Percentiles rank a stretch among this genome's conserved stretches.
phyloP scores from a whole-genome alignment of 1,284 basidiomycete species.

The Gomphus bonarii region DNA sequence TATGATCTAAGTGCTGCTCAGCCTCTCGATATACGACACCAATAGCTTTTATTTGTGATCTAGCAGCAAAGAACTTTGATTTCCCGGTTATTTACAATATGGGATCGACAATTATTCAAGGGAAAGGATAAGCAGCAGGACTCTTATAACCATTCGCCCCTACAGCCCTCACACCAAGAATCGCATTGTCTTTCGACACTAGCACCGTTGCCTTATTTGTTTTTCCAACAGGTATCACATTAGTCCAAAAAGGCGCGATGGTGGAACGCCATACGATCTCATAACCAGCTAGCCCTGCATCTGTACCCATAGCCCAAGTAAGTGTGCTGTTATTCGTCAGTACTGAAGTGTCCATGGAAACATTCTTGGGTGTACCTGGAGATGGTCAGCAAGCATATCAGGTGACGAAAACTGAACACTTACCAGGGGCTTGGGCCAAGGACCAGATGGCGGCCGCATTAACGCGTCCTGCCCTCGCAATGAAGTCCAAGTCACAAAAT shows the following conservation, averaged over 20 bases:
- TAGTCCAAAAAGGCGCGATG: slow-evolving; percentile 36
- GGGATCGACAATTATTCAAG: not conserved
- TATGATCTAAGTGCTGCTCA: too few relatives aligned
- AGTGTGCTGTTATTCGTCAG: slow-evolving; percentile 45
- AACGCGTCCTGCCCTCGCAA: slow-evolving; percentile 37
- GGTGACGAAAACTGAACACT: not conserved
- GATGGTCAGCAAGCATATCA: not conserved
- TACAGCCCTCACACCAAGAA: slow-evolving; percentile 41
- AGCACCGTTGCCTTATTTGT: slow-evolving; percentile 30
- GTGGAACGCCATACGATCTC: slow-evolving; percentile 43
- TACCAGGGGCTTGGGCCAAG: slow-evolving; percentile 35
- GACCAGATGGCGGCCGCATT: slow-evolving; percentile 44
- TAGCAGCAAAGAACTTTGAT: not conserved
- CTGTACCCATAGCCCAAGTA: slow-evolving; percentile 30
- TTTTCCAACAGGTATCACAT: slow-evolving; percentile 37
- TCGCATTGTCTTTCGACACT: slow-evolving; percentile 41
- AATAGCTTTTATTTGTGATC: too few relatives aligned
- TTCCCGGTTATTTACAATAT: not conserved
- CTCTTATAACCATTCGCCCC: slow-evolving; percentile 40
- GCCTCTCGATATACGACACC: too few relatives aligned
- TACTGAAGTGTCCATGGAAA: slow-evolving; percentile 32
- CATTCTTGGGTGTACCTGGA: slow-evolving; percentile 36
- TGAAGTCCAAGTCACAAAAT: slow-evolving; percentile 42
- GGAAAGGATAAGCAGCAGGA: slow-evolving; percentile 34
- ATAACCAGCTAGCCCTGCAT: slow-evolving; percentile 30